A percentile compares a stretch with the other conserved stretches of the same genome.
phyloP scores from a whole-genome alignment of 192 early-diverging fungal genomes.

The Chytriomyces hyalinus region DNA sequence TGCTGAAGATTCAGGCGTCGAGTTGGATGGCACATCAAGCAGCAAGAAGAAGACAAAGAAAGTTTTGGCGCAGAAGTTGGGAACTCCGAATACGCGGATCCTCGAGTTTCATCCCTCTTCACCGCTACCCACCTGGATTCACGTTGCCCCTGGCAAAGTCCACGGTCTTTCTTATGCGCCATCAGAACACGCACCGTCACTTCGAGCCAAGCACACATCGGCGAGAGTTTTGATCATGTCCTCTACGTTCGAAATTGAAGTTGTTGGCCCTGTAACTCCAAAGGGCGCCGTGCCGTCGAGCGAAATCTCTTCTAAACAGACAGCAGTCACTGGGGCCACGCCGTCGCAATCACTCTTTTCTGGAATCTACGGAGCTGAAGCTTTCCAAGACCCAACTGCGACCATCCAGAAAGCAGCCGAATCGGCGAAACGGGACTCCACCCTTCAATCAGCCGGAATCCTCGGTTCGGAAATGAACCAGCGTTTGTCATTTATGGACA shows the following conservation, averaged over 20 bases:
- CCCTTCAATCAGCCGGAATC: no score
- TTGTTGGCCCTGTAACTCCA: not conserved
- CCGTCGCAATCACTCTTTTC: not conserved
- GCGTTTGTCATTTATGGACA: conserved; percentile 9
- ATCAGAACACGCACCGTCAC: not conserved
- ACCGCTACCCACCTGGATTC: not conserved
- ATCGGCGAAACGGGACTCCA: not conserved
- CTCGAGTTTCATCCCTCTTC: conserved; percentile 7
- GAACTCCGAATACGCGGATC: not conserved
- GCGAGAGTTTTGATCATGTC: conserved; percentile 6
- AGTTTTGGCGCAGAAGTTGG: not conserved
- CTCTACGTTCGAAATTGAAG: conserved; percentile 4
- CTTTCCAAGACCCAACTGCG: not conserved
- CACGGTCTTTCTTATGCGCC: conserved; percentile 7
- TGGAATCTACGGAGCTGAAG: conserved; percentile 11
- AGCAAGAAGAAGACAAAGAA: not conserved
- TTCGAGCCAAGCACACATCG: not conserved
- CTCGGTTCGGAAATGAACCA: not conserved
- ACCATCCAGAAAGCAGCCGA: not conserved
- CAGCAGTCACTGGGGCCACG: not conserved
- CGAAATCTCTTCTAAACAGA: not conserved
- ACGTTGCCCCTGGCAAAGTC: conserved; percentile 2
- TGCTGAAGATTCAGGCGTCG: conserved; percentile 3
- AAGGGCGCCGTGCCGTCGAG: not conserved
- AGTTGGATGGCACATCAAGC: not conserved